Conservation (phyloP, 805 yeast species). For the Pachysolen tannophilus region DNA sequence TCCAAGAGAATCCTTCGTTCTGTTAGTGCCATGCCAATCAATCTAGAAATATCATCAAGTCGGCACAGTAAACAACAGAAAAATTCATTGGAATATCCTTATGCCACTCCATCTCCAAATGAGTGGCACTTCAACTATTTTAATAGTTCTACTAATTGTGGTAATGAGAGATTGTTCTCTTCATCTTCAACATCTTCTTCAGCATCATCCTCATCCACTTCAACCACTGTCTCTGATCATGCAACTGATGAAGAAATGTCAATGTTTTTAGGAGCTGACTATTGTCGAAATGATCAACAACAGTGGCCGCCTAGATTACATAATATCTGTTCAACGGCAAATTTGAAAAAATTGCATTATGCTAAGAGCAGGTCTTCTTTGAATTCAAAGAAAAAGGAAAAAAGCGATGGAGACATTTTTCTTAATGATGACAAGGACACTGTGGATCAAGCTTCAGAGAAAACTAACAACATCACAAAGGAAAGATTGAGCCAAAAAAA, state of each 20-base stretch:
- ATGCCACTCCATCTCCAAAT: too few species aligned
- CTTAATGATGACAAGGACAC: too few species aligned
- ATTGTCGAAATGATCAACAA: not conserved
- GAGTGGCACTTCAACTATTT: too few species aligned
- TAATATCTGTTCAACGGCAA: slow-evolving; percentile 8
- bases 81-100: too few species aligned
- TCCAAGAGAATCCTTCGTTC: slow-evolving; percentile 7
- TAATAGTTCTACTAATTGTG: not conserved
- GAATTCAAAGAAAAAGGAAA: too few species aligned
- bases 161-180: not conserved
- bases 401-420: too few species aligned
- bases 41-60: not conserved
- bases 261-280: slow-evolving; percentile 1
- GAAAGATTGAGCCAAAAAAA: too few species aligned
- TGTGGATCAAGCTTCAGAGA: too few species aligned
- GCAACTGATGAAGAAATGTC: slow-evolving; percentile 10
- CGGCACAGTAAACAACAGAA: too few species aligned
- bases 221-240: slow-evolving; percentile 4
- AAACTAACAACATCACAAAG: too few species aligned
- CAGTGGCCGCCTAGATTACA: slow-evolving; percentile 2
- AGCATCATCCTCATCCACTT: not conserved
- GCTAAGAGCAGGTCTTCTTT: too few species aligned
- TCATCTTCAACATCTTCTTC: slow-evolving; percentile 5
- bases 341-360: slow-evolving; percentile 8
- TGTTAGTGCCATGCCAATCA: slow-evolving; percentile 20